A percentile compares a stretch with the other conserved stretches of the same genome.
phyloP scores from a whole-genome alignment of 2,329 filamentous ascomycete genomes.

The Cryoendolithus antarcticus region DNA sequence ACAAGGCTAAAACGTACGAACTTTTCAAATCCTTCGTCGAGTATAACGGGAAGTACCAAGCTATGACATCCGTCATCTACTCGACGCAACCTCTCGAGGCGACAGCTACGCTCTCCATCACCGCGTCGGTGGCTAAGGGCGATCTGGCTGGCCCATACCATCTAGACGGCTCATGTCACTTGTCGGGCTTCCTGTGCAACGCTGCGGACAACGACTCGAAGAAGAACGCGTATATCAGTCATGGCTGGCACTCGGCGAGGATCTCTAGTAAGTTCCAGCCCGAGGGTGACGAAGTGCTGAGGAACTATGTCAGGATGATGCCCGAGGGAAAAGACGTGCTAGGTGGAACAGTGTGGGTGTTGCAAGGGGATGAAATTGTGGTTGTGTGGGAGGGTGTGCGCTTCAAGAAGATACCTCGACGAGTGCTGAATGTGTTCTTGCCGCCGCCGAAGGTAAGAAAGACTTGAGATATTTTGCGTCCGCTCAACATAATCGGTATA shows the following conservation, averaged over 20 bases:
- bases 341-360: conserved; percentile 19
- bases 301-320: conserved; percentile 25
- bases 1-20: conserved; percentile 11
- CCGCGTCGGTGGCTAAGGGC: conserved; percentile 10
- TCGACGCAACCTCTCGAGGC: conserved; percentile 14
- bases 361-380: conserved; percentile 20
- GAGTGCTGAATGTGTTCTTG: conserved; percentile 50
- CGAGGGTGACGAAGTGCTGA: conserved; percentile 4
- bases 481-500: too few species aligned
- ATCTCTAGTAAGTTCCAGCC: conserved; percentile 13
- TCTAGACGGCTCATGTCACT: conserved; percentile 25
- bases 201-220: conserved; percentile 18
- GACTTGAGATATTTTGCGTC: too few species aligned
- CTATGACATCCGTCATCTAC: conserved; percentile 17
- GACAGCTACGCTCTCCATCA: conserved; percentile 19
- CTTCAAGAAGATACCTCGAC: conserved; percentile 45
- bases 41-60: conserved; percentile 15
- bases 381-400: conserved; percentile 20
- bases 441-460: conserved; percentile 39
- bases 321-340: conserved; percentile 14
- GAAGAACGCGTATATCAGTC: conserved; percentile 23
- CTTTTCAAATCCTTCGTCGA: conserved; percentile 17
- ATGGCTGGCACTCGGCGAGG: conserved; percentile 24
- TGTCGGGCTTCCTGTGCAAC: conserved; percentile 29
- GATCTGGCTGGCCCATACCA: conserved; percentile 25